Evolutionary conservation across 306 rosid species (phyloP), one percentile per base, ranked within the genome.

Genomic region (Prunus armeniaca): DNA sequence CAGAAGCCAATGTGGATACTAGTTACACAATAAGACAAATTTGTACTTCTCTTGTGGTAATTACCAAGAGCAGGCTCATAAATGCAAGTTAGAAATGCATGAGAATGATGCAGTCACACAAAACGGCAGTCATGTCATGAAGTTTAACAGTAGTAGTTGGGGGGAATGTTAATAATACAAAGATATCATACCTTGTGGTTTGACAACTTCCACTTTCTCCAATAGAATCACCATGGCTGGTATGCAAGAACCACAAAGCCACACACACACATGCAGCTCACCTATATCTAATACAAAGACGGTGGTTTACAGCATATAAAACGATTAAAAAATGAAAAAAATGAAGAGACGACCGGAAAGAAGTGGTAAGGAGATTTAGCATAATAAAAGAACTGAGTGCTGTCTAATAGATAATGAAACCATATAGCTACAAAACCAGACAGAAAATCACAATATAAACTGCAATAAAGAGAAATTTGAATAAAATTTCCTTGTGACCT

Each of bases 211-310:
- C 60, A 60, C 56, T 65, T 56, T 34, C 76, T 69, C 68, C 69
- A 78, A 64, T 64, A 73, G 79, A 81, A 71, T 57, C 67, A 38
- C 41, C 27, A 32, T 62, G n/a, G 79, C 66, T 68, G 60, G 80
- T n/a, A 27, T 22, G 47, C 30, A 43, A 46, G 30, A 71, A 43
- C 58, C 65, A 78, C 55, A 71, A 19, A 22, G 57, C 46, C 49
- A 56, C 7, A 47, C 51, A 32, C 72, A 17, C 18, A 32, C 70
- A 62, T 20, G 63, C 66, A 72, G 67, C 61, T 71, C 45, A 25
- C 57, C 25, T 55, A 12, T 24, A 43, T 27, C 77, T 70, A 20
- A 71, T 24, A 24, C 12, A 52, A 30, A 38, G 20, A 43, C 13
- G 45, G 13, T 32, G 9, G 18, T 47, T 38, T 5, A 56, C 50